Evolutionary conservation across 495 filamentous ascomycete genomes (phyloP).

Genomic region (Podospora pseudoanserina): DNA sequence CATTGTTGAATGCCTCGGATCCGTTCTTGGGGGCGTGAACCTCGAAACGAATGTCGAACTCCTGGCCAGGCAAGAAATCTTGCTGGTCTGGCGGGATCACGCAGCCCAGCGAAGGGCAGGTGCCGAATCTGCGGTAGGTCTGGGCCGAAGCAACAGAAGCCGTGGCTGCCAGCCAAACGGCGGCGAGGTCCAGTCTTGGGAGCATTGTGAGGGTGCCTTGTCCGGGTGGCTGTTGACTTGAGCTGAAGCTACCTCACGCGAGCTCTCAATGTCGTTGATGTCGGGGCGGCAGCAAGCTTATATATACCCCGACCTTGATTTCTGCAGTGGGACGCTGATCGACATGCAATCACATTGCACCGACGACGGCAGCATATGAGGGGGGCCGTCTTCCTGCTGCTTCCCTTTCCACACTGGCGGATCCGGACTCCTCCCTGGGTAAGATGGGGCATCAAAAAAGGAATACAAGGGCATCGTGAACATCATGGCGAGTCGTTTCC

Average conservation of each 20-base stretch:
- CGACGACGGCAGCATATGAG: background rate
- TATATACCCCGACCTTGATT: slow-evolving; percentile 2
- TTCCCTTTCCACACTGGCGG: background rate
- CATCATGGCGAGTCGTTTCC: background rate
- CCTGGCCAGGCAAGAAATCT: slow-evolving; percentile 71
- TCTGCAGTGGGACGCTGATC: slow-evolving; percentile 1
- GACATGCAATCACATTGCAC: background rate
- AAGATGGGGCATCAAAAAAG: background rate
- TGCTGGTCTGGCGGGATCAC: slow-evolving; percentile 72
- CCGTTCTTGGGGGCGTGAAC: slow-evolving; percentile 74
- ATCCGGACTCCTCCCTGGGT: background rate
- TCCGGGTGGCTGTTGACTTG: background rate
- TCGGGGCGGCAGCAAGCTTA: slow-evolving; percentile 1
- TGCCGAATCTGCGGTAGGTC: slow-evolving; percentile 66
- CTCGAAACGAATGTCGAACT: slow-evolving; percentile 73
- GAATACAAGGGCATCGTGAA: background rate
- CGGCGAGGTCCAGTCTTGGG: slow-evolving; percentile 27
- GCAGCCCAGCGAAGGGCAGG: slow-evolving; percentile 68
- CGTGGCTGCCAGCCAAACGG: slow-evolving; percentile 32
- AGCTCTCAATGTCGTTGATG: background rate
- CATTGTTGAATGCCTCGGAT: slow-evolving; percentile 59
- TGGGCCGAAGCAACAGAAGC: slow-evolving; percentile 49
- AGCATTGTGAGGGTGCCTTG: slow-evolving; percentile 25
- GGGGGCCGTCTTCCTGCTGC: background rate
- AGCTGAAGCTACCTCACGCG: slow-evolving; percentile 13